Conservation (phyloP, 2,329 filamentous ascomycete species). For the Cercospora beticola region DNA sequence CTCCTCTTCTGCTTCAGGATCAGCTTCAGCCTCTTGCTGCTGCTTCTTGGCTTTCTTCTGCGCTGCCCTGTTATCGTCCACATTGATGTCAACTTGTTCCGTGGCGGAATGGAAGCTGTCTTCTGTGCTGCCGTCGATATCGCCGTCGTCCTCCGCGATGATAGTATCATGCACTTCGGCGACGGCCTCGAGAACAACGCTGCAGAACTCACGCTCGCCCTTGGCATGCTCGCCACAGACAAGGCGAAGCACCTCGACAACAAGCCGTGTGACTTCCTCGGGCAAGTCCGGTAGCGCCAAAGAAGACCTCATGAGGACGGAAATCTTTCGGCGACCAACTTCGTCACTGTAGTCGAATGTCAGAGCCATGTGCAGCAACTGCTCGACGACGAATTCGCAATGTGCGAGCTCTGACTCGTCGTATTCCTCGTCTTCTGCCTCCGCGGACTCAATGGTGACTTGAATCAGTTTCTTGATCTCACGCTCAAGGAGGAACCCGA, state of each 20-base stretch:
- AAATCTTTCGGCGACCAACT: slow-evolving; percentile 93
- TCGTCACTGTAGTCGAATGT: slow-evolving; percentile 98
- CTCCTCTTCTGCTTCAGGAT: slow-evolving; percentile 55
- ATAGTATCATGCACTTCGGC: slow-evolving; percentile 97
- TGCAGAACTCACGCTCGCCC: slow-evolving; percentile 80
- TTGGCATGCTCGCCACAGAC: slow-evolving; percentile 74
- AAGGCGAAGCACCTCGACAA: slow-evolving; percentile 75
- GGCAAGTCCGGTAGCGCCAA: slow-evolving; percentile 84
- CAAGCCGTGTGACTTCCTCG: slow-evolving; percentile 87
- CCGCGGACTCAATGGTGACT: slow-evolving; percentile 56
- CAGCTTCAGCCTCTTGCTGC: slow-evolving; percentile 58
- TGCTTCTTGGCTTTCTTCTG: slow-evolving; percentile 40
- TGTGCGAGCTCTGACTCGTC: slow-evolving; percentile 76
- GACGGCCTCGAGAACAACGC: slow-evolving; percentile 85
- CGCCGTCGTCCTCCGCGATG: slow-evolving; percentile 64
- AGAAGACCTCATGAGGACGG: slow-evolving; percentile 79
- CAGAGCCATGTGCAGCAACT: slow-evolving; percentile 86
- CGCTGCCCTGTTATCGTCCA: slow-evolving; percentile 41
- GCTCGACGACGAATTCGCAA: slow-evolving; percentile 93
- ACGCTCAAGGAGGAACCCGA: slow-evolving; percentile 81
- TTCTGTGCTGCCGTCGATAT: slow-evolving; percentile 45
- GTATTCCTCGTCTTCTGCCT: slow-evolving; percentile 57
- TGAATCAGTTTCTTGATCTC: slow-evolving; percentile 72
- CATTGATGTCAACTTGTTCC: slow-evolving; percentile 74
- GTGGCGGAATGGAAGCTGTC: slow-evolving; percentile 93